Evolutionary conservation across 352 stramenopile genomes (phyloP), one percentile per base, ranked within the genome.

Genomic region (Phytophthora brassicae): DNA sequence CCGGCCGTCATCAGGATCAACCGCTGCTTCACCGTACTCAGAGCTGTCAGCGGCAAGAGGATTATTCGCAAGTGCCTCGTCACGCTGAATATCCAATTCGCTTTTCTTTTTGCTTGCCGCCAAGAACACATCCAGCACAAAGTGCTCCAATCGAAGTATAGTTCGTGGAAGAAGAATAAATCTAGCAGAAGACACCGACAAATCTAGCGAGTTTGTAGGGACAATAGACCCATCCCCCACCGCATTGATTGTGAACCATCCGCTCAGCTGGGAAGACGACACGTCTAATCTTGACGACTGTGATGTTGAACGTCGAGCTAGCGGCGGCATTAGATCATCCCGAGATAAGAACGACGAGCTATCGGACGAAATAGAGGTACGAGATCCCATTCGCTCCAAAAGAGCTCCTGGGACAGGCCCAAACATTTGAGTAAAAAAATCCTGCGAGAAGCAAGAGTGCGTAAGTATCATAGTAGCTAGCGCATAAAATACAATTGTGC

Each of bases 81-180:
- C 67, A 58, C 66, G 75, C 19, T 82, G 68, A 13, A 70, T 53
- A 50, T 79, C 68, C 41, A 88, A 35, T 36, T 84, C 71, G 26
- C 61, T 68, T 17, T 38, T 56, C 45, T 80, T 81, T 41, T 73
- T 77, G 20, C 48, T 78, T 49, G 63, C 72, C 13, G 78, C 71
- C 49, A 84, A 68, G n/a, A 74, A 75, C 9, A 81, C 60, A 42
- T 85, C 73, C 19, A 84, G 61, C 3, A 59, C 73, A 36, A 86
- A 88, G 35, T 88, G 74, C 47, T 89, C 79, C 39, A 87, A 48
- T 22, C 77, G 75, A 39, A 89, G 44, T 16, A 85, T 23, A 23
- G 79, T 81, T 7, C 75, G 66, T 6, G 79, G 77, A 12, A 89
- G 60, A 24, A 87, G 42, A 46, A 85, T 75, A 19, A 87, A 61